These are phyloP conservation scores for Debaryomyces sp. DNA, from an alignment of 1,139 yeast genomes.

Conservation along the genomic window DNA sequence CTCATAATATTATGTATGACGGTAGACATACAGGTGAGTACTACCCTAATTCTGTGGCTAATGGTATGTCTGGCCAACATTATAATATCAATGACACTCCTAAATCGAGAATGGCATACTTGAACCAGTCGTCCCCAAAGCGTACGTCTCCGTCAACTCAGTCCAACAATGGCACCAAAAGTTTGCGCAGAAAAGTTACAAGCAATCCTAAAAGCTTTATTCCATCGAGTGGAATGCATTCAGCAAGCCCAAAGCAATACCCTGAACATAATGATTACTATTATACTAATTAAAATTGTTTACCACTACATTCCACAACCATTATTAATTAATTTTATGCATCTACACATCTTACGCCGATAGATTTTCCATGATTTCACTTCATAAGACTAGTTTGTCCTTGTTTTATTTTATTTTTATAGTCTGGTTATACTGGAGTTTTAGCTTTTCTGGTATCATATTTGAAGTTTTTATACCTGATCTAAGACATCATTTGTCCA, in stretches of 20 bases:
- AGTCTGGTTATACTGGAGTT: not conserved
- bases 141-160: conserved; percentile 15
- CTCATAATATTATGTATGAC: conserved; percentile 1
- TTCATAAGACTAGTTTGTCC: not conserved
- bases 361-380: not conserved
- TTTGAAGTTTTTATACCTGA: not conserved
- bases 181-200: conserved; percentile 1
- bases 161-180: not conserved
- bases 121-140: conserved; percentile 19
- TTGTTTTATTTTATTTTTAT: not conserved
- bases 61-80: not conserved
- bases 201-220: not conserved
- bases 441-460: not conserved
- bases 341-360: not conserved
- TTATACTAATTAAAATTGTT: not conserved
- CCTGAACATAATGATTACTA: not conserved
- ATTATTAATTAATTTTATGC: not conserved
- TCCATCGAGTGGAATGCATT: not conserved
- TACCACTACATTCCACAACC: not conserved
- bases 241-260: not conserved
- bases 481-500: not conserved
- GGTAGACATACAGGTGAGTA: conserved; percentile 1
- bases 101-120: conserved; percentile 18
- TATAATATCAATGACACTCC: conserved; percentile 14
- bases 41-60: not conserved